phyloP scores from a whole-genome alignment of 345 rosid species.

The Aquilaria malaccensis region DNA sequence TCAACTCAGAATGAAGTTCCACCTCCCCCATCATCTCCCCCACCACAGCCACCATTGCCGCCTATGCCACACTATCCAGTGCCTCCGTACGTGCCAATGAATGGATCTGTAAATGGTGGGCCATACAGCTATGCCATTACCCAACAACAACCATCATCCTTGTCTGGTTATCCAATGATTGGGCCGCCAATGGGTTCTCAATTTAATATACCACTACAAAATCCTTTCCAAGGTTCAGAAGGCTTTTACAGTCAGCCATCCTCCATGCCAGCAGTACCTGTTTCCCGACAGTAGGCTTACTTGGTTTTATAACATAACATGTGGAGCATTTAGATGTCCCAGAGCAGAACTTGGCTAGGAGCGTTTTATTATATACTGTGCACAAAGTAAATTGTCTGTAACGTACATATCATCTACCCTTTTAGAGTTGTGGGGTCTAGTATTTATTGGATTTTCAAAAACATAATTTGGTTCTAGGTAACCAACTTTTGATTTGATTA shows the following conservation, averaged over 20 bases:
- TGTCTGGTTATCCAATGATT: constrained; percentile 32
- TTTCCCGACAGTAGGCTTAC: constrained; percentile 50
- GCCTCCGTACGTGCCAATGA: constrained; percentile 50
- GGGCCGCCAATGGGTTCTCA: constrained; percentile 33
- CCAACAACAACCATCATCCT: constrained; percentile 38
- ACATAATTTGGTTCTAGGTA: no score
- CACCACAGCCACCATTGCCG: constrained; percentile 44
- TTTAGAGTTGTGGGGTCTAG: no score
- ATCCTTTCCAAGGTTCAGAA: constrained; percentile 61
- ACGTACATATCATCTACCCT: no score
- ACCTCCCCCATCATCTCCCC: constrained; percentile 57
- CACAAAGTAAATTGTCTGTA: no score
- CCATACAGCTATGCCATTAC: constrained; percentile 47
- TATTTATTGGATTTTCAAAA: no score
- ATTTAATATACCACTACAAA: constrained; percentile 28
- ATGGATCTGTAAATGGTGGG: constrained; percentile 37
- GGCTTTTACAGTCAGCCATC: constrained; percentile 60
- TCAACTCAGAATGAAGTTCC: constrained; percentile 31
- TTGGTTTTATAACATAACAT: no score
- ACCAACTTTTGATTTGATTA: no score
- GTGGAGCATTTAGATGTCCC: no score
- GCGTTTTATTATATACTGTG: no score
- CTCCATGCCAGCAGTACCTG: constrained; percentile 51
- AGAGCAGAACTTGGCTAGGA: no score
- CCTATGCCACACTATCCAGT: constrained; percentile 50